Conservation (phyloP, 495 filamentous ascomycete species). For the Elaphomyces granulatus region DNA sequence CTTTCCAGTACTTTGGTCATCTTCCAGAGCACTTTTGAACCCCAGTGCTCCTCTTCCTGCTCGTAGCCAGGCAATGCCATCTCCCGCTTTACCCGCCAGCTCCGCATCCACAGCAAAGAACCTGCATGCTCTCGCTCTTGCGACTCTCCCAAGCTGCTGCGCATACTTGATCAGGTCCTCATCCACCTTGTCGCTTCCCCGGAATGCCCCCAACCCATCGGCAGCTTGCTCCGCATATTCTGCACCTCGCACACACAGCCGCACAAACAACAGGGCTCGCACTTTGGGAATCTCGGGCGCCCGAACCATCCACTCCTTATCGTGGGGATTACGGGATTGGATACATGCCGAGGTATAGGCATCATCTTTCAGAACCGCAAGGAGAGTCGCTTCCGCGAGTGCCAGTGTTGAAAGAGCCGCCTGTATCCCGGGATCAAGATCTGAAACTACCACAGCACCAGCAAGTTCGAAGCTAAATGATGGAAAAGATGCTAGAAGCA, state of each 20-base stretch:
- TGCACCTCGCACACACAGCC: constrained; percentile 61
- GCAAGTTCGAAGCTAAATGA: constrained; percentile 5
- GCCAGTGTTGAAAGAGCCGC: constrained; percentile 58
- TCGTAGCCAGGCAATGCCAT: constrained; percentile 69
- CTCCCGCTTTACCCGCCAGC: constrained; percentile 59
- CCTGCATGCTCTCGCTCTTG: constrained; percentile 68
- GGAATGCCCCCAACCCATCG: constrained; percentile 26
- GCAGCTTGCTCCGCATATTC: constrained; percentile 40
- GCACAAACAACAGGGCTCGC: constrained; percentile 69
- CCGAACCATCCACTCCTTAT: constrained; percentile 87
- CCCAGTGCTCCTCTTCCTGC: constrained; percentile 61
- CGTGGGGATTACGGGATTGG: constrained; percentile 59
- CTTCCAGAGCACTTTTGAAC: constrained; percentile 17
- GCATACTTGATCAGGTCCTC: constrained; percentile 54
- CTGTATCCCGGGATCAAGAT: constrained; percentile 52
- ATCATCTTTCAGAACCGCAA: constrained; percentile 85
- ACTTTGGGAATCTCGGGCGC: constrained; percentile 77
- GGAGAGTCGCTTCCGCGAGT: constrained; percentile 73
- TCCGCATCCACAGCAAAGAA: constrained; percentile 89
- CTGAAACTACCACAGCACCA: constrained; percentile 18
- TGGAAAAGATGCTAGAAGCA: constrained; percentile 40
- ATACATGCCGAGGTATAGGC: constrained; percentile 70
- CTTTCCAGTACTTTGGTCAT: constrained; percentile 9
- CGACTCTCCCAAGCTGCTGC: constrained; percentile 55
- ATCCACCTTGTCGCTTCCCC: constrained; percentile 32